Evolutionary conservation across 2,329 filamentous ascomycete species (phyloP), one percentile per base, ranked within the genome.

Genomic region (Paracoccidioides lutzii): DNA sequence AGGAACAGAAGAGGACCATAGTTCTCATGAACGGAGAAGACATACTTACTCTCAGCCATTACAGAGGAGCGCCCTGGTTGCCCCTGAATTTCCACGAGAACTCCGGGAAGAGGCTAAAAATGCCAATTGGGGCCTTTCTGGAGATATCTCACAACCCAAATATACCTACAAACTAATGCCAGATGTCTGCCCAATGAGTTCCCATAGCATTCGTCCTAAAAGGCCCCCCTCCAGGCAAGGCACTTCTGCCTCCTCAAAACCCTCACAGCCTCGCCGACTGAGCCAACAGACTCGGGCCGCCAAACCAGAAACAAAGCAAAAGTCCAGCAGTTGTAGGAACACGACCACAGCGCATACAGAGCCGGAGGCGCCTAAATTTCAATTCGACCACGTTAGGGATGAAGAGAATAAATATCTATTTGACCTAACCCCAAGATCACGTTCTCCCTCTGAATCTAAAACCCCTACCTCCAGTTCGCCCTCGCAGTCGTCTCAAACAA

Each of bases 21-120:
- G 57, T 41, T 57, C 60, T 32, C 60, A 64, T 7, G 54, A 58
- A 35, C 67, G 64, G 15, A 59, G 56, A 55, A 65, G 71, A 54
- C 71, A 73, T 60, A 73, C 71, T 12, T 71, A 73, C 53, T 71
- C 70, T 32, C 69, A 70, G 15, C 62, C 65, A n/a, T 41, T 52
- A 22, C 50, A 10, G 9, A 15, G 37, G 22, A n/a, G 12, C 12
- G 22, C 38, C 8, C 37, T 28, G 15, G 38, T 41, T 32, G 28
- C 50, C 37, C 50, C 50, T 33, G 10, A 33, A 3, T 28, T 52
- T 40, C 50, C 50, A 33, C 14, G n/a, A 12, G 37, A 41, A 14
- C 33, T 52, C 14, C 15, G 38, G 15, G 38, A 52, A 43, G 50
- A 52, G 50, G 50, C 50, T 22, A 52, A 30, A 33, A 52, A n/a